Conservation (phyloP, 345 rosid genomes). For the Hirschfeldia incana region DNA sequence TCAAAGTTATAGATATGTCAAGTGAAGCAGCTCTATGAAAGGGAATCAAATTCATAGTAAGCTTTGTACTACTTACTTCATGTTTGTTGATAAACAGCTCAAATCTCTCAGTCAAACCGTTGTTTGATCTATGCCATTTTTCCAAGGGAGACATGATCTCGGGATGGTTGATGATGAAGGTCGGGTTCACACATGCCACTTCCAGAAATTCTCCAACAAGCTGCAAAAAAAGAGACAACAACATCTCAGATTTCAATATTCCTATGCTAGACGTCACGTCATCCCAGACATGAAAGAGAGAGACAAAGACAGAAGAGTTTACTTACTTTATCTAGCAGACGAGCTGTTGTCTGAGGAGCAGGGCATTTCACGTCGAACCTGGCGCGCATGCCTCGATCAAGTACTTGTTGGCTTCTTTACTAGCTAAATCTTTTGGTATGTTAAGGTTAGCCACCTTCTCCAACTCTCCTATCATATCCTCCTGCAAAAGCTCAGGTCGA, state of each 20-base stretch:
- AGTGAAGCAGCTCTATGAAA: background rate
- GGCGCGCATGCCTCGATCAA: conserved; percentile 60
- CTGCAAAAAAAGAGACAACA: conserved; percentile 39
- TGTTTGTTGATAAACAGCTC: conserved; percentile 91
- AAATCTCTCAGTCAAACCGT: conserved; percentile 84
- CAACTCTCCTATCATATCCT: conserved; percentile 85
- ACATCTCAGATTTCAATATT: background rate
- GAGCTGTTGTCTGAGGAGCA: conserved; percentile 88
- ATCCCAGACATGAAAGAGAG: conserved; percentile 9
- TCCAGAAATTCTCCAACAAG: conserved; percentile 96
- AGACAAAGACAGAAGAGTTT: conserved; percentile 8
- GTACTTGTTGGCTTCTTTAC: conserved; percentile 82
- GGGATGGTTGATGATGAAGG: conserved; percentile 78
- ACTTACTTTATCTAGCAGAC: conserved; percentile 96
- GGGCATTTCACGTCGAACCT: conserved; percentile 86
- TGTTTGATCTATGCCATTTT: conserved; percentile 63
- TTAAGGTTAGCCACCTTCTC: conserved; percentile 85
- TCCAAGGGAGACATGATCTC: conserved; percentile 42
- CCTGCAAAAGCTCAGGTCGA: conserved; percentile 35
- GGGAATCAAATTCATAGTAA: background rate
- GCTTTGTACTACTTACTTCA: conserved; percentile 53
- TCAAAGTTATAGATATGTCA: conserved; percentile 8
- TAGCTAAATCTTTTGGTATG: conserved; percentile 82
- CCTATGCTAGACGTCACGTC: background rate
- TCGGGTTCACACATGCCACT: conserved; percentile 86